phyloP scores from a whole-genome alignment of 2,329 filamentous ascomycete species.

The Graphiopsis chlorocephala region DNA sequence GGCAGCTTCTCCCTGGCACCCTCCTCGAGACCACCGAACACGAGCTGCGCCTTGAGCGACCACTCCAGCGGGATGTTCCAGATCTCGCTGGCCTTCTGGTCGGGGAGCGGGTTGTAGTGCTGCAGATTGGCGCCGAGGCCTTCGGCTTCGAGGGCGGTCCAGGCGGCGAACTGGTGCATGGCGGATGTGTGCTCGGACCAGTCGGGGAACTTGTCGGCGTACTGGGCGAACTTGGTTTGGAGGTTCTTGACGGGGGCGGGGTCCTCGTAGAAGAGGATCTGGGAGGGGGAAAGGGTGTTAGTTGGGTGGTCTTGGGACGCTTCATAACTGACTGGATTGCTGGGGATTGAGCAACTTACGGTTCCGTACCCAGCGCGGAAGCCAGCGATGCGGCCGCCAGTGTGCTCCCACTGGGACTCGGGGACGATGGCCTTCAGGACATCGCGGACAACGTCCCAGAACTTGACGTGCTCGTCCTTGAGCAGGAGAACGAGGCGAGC shows the following conservation, averaged over 20 bases:
- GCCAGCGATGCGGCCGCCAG: conserved; percentile 47
- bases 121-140: conserved; percentile 32
- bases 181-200: conserved; percentile 76
- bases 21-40: conserved; percentile 56
- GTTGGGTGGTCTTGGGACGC: background rate
- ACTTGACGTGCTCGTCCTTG: conserved; percentile 77
- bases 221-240: conserved; percentile 67
- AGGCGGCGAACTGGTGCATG: conserved; percentile 31
- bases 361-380: conserved; percentile 76
- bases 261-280: conserved; percentile 86
- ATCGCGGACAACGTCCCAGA: conserved; percentile 73
- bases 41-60: conserved; percentile 78
- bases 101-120: conserved; percentile 55
- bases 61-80: conserved; percentile 72
- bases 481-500: conserved; percentile 76
- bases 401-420: conserved; percentile 59
- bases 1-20: conserved; percentile 44
- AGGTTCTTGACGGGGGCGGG: conserved; percentile 62
- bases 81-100: conserved; percentile 64
- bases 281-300: background rate
- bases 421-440: conserved; percentile 68
- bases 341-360: conserved; percentile 52
- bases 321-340: too few relatives aligned
- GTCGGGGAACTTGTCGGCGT: conserved; percentile 73
- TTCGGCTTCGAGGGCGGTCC: conserved; percentile 31